Percentiles rank a stretch among this genome's conserved stretches.
Evolutionary conservation across 768 basidiomycete species (phyloP).

Genomic region (Tulasnella sp.): DNA sequence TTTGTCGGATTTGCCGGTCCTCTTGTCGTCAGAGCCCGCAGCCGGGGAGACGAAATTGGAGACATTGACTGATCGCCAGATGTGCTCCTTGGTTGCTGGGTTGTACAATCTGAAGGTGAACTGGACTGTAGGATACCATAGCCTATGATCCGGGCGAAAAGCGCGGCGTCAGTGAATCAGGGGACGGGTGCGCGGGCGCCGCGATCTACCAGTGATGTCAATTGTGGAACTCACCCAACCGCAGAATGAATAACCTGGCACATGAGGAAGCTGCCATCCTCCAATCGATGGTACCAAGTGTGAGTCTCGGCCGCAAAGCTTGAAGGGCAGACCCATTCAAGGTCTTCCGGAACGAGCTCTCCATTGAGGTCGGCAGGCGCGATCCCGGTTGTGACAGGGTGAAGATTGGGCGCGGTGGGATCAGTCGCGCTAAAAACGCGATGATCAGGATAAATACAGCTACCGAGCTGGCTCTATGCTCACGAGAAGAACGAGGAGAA

Average conservation of each 20-base stretch:
- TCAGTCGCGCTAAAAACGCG: conserved; percentile 28
- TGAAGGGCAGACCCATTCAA: conserved; percentile 77
- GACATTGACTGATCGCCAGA: conserved; percentile 89
- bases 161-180: background rate
- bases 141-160: conserved; percentile 50
- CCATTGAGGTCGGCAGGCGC: conserved; percentile 66
- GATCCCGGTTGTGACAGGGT: conserved; percentile 71
- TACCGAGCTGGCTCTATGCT: conserved; percentile 43
- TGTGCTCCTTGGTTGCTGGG: conserved; percentile 68
- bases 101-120: conserved; percentile 89
- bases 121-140: conserved; percentile 95
- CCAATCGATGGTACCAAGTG: conserved; percentile 77
- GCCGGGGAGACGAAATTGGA: conserved; percentile 76
- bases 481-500: conserved; percentile 79
- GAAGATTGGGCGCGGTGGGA: conserved; percentile 69
- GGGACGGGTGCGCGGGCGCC: conserved; percentile 24
- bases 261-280: conserved; percentile 78
- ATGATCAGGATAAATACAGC: background rate
- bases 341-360: conserved; percentile 73
- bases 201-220: conserved; percentile 35
- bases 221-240: conserved; percentile 67
- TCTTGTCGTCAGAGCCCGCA: conserved; percentile 68
- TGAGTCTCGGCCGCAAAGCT: conserved; percentile 94
- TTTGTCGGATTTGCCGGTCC: conserved; percentile 83
- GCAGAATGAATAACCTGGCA: conserved; percentile 87